These are phyloP conservation scores for Suillus lakei DNA, from an alignment of 768 basidiomycete genomes.

Conservation along the genomic window DNA sequence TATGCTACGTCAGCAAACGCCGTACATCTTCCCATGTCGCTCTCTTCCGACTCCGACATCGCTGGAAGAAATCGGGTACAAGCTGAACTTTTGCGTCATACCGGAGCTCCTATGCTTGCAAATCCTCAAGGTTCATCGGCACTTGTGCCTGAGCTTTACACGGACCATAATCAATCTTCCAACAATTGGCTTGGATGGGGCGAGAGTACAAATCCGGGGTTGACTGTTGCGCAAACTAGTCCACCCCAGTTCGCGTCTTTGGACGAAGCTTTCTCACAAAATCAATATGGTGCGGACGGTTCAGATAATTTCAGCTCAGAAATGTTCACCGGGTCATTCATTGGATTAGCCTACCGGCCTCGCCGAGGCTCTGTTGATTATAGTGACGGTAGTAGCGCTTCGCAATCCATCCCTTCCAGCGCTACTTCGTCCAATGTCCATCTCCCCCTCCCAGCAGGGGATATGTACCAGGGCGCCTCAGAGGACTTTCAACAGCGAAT, in stretches of 20 bases:
- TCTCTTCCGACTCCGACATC: constrained; percentile 42
- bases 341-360: constrained; percentile 34
- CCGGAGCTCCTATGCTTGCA: constrained; percentile 23
- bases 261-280: constrained; percentile 35
- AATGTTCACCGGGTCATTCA: constrained; percentile 22
- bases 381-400: constrained; percentile 50
- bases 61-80: constrained; percentile 52
- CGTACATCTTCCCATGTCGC: constrained; percentile 23
- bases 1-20: constrained; percentile 25
- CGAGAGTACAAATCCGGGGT: constrained; percentile 16
- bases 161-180: constrained; percentile 17
- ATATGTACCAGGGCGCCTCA: constrained; percentile 30
- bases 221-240: neutral
- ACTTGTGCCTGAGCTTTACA: constrained; percentile 22
- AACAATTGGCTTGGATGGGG: constrained; percentile 34
- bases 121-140: constrained; percentile 10
- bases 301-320: constrained; percentile 8
- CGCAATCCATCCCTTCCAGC: constrained; percentile 54
- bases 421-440: constrained; percentile 58
- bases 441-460: constrained; percentile 44
- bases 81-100: constrained; percentile 47
- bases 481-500: constrained; percentile 32
- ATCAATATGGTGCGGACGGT: constrained; percentile 28
- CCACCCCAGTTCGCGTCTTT: constrained; percentile 20
- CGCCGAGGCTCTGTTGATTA: constrained; percentile 41